These are phyloP conservation scores for Aspergillus terreus DNA, from an alignment of 2,329 filamentous ascomycete genomes.

Conservation along the genomic window DNA sequence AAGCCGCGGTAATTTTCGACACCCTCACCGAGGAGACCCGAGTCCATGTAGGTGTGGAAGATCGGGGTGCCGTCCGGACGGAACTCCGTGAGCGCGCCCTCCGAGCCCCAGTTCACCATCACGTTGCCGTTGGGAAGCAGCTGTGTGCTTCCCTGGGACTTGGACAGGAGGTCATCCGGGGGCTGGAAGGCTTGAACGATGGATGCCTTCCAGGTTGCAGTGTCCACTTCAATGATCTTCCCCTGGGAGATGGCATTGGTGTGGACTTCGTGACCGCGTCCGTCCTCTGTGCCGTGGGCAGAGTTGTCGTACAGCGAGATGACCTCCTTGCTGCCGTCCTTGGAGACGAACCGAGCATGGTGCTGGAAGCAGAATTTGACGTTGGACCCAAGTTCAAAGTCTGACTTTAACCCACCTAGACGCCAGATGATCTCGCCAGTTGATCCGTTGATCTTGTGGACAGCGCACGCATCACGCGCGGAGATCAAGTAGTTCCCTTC, in stretches of 20 bases:
- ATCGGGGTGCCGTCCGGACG: conserved; percentile 30
- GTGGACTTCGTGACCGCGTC: conserved; percentile 32
- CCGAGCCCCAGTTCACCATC: conserved; percentile 56
- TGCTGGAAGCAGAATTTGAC: conserved; percentile 51
- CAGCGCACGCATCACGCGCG: conserved; percentile 43
- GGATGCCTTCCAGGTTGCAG: conserved; percentile 40
- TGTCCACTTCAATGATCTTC: conserved; percentile 46
- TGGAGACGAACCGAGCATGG: conserved; percentile 46
- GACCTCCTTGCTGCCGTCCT: conserved; percentile 46
- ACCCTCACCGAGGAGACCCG: conserved; percentile 36
- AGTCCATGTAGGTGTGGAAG: conserved; percentile 42
- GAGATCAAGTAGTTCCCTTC: conserved; percentile 49
- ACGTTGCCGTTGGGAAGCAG: conserved; percentile 52
- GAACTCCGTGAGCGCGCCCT: conserved; percentile 41
- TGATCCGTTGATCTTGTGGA: conserved; percentile 48
- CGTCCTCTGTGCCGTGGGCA: conserved; percentile 38
- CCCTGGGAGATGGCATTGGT: conserved; percentile 43
- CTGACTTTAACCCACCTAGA: conserved; percentile 43
- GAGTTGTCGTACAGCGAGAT: conserved; percentile 56
- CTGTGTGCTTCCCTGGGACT: conserved; percentile 54
- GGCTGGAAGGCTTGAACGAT: conserved; percentile 48
- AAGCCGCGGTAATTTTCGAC: conserved; percentile 41
- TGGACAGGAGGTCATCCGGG: conserved; percentile 48
- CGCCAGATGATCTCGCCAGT: conserved; percentile 49
- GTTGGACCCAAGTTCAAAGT: conserved; percentile 40